Conservation (phyloP, 208 protist genomes). For the Endotrypanum monterogeii region DNA sequence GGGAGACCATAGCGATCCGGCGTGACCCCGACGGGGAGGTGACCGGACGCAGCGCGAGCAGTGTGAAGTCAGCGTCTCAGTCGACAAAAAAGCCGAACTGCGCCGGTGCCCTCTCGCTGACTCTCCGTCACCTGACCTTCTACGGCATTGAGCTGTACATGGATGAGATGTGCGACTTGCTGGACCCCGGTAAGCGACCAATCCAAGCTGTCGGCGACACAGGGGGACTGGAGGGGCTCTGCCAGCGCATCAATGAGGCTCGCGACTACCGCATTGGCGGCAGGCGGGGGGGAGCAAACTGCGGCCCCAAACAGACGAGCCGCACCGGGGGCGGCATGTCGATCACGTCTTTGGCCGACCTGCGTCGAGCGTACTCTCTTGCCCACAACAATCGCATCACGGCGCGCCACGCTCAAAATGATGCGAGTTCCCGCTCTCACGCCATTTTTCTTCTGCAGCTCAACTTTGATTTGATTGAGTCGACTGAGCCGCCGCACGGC, state of each 20-base stretch:
- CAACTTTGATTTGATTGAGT: slow-evolving; percentile 58
- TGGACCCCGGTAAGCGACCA: slow-evolving; percentile 74
- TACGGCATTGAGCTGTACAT: slow-evolving; percentile 90
- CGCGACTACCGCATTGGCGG: slow-evolving; percentile 29
- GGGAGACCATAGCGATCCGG: slow-evolving; percentile 46
- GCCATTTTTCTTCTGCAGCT: slow-evolving; percentile 88
- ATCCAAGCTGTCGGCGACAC: slow-evolving; percentile 66
- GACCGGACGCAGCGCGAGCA: background rate
- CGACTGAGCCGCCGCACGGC: slow-evolving; percentile 1
- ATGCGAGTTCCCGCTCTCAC: slow-evolving; percentile 85
- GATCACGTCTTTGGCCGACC: slow-evolving; percentile 63
- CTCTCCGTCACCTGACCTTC: slow-evolving; percentile 69
- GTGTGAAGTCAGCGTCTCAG: slow-evolving; percentile 4
- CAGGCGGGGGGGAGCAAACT: slow-evolving; percentile 18
- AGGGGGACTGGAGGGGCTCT: slow-evolving; percentile 69
- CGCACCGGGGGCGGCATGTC: slow-evolving; percentile 59
- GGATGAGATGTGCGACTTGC: slow-evolving; percentile 79
- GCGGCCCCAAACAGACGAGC: background rate
- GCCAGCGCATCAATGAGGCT: slow-evolving; percentile 61
- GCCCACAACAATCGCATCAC: slow-evolving; percentile 82
- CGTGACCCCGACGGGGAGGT: slow-evolving; percentile 15
- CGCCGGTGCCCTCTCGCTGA: slow-evolving; percentile 37
- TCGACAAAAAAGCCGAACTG: slow-evolving; percentile 7
- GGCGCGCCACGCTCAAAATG: slow-evolving; percentile 64
- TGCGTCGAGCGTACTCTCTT: slow-evolving; percentile 64